Evolutionary conservation across 1,284 basidiomycete genomes (phyloP).

Genomic region (Cerrena zonata): DNA sequence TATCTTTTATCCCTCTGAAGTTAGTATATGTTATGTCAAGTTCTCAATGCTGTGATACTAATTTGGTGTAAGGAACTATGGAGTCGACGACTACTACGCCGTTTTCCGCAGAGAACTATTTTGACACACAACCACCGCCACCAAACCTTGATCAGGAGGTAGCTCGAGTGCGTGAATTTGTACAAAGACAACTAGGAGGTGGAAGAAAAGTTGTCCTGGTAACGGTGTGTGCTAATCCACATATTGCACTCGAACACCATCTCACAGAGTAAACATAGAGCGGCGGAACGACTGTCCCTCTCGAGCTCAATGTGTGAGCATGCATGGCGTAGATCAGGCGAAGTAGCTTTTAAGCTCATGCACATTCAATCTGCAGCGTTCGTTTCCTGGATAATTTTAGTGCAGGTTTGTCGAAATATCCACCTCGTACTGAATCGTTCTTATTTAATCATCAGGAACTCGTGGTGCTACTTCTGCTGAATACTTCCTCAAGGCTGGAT

Average conservation of each 20-base stretch:
- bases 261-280: slow-evolving; percentile 48
- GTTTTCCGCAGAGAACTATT: slow-evolving; percentile 87
- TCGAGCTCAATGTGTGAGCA: slow-evolving; percentile 93
- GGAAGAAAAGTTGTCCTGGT: slow-evolving; percentile 84
- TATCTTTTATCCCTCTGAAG: too few relatives aligned
- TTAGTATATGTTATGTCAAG: too few relatives aligned
- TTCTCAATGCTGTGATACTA: too few relatives aligned
- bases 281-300: slow-evolving; percentile 90
- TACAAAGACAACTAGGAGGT: slow-evolving; percentile 57
- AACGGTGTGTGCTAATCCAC: slow-evolving; percentile 58
- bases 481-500: slow-evolving; percentile 89
- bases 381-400: slow-evolving; percentile 99
- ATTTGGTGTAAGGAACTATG: too few relatives aligned
- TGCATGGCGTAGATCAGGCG: slow-evolving; percentile 10
- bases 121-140: slow-evolving; percentile 77
- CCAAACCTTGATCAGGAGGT: slow-evolving; percentile 63
- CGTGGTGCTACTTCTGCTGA: slow-evolving; percentile 96
- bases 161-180: slow-evolving; percentile 60
- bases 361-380: slow-evolving; percentile 54
- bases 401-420: slow-evolving; percentile 62
- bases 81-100: too few relatives aligned
- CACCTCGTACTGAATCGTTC: not conserved
- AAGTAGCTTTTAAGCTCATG: slow-evolving; percentile 18
- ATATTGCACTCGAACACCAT: not conserved
- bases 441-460: slow-evolving; percentile 54